Evolutionary conservation across 257 asterid genomes (phyloP).

Genomic region (Solanum microdontum): DNA sequence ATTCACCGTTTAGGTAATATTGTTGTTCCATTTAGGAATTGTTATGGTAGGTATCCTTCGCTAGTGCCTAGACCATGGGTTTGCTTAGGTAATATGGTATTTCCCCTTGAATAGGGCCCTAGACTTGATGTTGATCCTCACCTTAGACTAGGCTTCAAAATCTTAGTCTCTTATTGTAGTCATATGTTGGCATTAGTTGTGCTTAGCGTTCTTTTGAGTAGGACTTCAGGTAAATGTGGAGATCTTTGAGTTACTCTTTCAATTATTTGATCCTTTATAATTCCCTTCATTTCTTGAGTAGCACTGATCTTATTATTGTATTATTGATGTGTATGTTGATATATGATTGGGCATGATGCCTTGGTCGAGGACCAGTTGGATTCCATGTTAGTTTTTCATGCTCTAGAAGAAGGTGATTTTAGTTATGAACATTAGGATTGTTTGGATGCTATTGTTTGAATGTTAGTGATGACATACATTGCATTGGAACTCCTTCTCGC

Average conservation of each 20-base stretch:
- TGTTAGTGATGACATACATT: neutral
- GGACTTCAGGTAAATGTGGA: neutral
- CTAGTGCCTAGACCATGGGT: no score
- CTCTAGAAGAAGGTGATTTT: neutral
- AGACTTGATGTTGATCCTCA: neutral
- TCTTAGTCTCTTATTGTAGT: neutral
- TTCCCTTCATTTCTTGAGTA: neutral
- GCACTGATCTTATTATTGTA: neutral
- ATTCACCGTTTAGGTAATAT: no score
- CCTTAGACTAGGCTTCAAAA: neutral
- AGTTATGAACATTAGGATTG: no score
- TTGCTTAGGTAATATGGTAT: neutral
- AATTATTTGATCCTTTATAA: neutral
- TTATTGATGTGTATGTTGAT: neutral
- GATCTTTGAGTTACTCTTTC: neutral
- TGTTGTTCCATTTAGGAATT: no score
- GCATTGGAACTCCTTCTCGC: neutral
- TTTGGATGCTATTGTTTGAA: neutral
- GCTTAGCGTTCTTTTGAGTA: neutral
- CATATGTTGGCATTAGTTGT: neutral
- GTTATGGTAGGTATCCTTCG: neutral
- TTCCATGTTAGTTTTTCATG: neutral
- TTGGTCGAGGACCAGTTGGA: neutral
- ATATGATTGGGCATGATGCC: neutral
- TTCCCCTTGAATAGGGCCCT: neutral